These are phyloP conservation scores for Aegilops bicornis DNA, from an alignment of 176 grass and related monocot genomes.

Conservation along the genomic window DNA sequence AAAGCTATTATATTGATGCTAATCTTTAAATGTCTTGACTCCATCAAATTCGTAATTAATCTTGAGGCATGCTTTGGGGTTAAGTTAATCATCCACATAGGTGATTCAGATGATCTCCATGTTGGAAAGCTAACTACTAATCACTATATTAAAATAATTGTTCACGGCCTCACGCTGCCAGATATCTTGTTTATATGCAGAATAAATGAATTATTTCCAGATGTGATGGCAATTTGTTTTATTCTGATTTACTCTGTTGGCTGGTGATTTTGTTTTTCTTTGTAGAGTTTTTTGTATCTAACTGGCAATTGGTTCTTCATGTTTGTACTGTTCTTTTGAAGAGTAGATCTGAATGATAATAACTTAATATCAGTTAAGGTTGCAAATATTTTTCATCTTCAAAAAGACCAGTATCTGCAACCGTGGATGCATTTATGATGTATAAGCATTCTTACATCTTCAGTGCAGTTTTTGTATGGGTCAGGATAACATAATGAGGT, in stretches of 20 bases:
- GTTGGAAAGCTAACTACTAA: neutral
- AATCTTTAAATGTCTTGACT: neutral
- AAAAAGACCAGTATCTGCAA: neutral
- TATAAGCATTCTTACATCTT: neutral
- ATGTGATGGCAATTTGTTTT: neutral
- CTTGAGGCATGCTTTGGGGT: constrained; percentile 1
- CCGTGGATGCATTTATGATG: constrained; percentile 7
- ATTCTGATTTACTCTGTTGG: neutral
- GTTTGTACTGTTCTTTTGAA: neutral
- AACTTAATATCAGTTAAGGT: neutral
- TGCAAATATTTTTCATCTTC: neutral
- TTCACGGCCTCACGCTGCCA: neutral
- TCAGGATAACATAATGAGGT: neutral
- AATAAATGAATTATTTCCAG: neutral
- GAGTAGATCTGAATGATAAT: neutral
- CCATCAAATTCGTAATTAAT: neutral
- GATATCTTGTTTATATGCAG: constrained; percentile 9
- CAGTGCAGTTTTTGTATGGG: neutral
- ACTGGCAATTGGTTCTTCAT: constrained; percentile 10
- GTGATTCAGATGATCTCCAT: neutral
- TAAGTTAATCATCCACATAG: constrained; percentile 16
- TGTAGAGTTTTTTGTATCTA: constrained; percentile 10
- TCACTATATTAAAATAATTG: neutral
- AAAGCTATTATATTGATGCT: neutral
- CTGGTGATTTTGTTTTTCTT: constrained; percentile 6